Evolutionary conservation across 805 yeast genomes (phyloP).

Genomic region (Ogataea glucozyma): DNA sequence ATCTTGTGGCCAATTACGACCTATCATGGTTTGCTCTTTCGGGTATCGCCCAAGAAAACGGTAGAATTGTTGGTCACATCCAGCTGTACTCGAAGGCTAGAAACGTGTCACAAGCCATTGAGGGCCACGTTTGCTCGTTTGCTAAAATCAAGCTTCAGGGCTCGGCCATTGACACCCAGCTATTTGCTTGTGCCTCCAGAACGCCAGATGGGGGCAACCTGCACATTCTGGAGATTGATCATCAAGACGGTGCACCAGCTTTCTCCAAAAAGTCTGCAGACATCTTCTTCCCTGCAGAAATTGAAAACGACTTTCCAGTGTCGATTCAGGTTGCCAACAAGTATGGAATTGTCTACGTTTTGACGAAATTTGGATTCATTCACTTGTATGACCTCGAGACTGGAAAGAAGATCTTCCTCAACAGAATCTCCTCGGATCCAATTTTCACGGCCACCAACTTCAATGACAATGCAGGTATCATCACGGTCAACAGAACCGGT

Average conservation of each 20-base stretch:
- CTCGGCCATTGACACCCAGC: slow-evolving; percentile 74
- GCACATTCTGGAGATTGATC: slow-evolving; percentile 95
- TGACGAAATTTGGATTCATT: slow-evolving; percentile 95
- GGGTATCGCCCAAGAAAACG: slow-evolving; percentile 93
- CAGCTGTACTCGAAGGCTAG: slow-evolving; percentile 88
- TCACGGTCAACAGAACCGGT: slow-evolving; percentile 93
- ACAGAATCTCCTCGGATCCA: slow-evolving; percentile 94
- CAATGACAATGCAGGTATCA: slow-evolving; percentile 74
- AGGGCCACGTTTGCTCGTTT: slow-evolving; percentile 95
- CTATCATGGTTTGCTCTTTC: slow-evolving; percentile 92
- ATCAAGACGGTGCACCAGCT: slow-evolving; percentile 77
- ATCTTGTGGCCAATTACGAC: slow-evolving; percentile 76
- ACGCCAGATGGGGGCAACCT: slow-evolving; percentile 80
- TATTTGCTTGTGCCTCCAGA: slow-evolving; percentile 91
- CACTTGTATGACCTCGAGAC: slow-evolving; percentile 93
- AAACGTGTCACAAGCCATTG: slow-evolving; percentile 93
- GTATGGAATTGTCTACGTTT: slow-evolving; percentile 83
- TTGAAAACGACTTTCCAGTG: slow-evolving; percentile 94
- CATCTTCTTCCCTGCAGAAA: slow-evolving; percentile 95
- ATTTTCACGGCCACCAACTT: slow-evolving; percentile 85
- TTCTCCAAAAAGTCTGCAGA: slow-evolving; percentile 89
- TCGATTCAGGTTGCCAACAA: slow-evolving; percentile 81
- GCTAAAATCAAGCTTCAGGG: slow-evolving; percentile 75
- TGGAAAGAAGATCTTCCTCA: slow-evolving; percentile 89
- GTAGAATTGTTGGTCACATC: slow-evolving; percentile 93